Evolutionary conservation across 1,284 basidiomycete genomes (phyloP), one percentile per base, ranked within the genome.

Genomic region (Marasmius fiardii): DNA sequence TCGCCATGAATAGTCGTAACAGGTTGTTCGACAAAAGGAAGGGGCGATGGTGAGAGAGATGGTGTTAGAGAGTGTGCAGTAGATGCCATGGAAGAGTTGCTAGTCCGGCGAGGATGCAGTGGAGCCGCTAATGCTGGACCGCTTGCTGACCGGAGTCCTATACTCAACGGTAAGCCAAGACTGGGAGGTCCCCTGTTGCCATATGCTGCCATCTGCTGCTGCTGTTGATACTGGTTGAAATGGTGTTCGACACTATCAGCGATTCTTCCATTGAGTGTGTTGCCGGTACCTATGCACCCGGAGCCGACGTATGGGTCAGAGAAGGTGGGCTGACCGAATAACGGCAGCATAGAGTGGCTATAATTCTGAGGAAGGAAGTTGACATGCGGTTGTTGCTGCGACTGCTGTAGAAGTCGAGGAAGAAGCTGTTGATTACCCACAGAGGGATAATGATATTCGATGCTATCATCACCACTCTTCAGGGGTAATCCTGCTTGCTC

Each of bases 191-290:
- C 28, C 2, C 23, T 39, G 16, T 55, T 34, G 21, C 12, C 45
- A 43, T 50, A 51, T 26, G 49, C 21, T 28, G 18, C 20, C 34
- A 21, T 16, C n/a, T n/a, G n/a, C 20, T 51, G 31, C 39, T 51
- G 52, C 23, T 45, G 53, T 34, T 48, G 54, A 31, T 48, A 57
- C 20, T 51, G 58, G 49, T 72, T 71, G 63, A 74, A 75, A 57
- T 71, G 71, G 47, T 74, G 72, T 50, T 75, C 74, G 24, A 72
- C 64, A 53, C 68, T 73, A 56, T 76, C 73, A 14, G 69, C 58
- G 52, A 76, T 71, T 10, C 51, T 43, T 52, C 67, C 71, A 52
- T 65, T 67, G 26, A 72, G 61, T 18, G 66, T 53, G 45, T 68
- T 65, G 12, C 65, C 62, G 28, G 21, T 34, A 35, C 39, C 45